Evolutionary conservation across 2,329 filamentous ascomycete genomes (phyloP).

Genomic region (Pestalotiopsis sp.): DNA sequence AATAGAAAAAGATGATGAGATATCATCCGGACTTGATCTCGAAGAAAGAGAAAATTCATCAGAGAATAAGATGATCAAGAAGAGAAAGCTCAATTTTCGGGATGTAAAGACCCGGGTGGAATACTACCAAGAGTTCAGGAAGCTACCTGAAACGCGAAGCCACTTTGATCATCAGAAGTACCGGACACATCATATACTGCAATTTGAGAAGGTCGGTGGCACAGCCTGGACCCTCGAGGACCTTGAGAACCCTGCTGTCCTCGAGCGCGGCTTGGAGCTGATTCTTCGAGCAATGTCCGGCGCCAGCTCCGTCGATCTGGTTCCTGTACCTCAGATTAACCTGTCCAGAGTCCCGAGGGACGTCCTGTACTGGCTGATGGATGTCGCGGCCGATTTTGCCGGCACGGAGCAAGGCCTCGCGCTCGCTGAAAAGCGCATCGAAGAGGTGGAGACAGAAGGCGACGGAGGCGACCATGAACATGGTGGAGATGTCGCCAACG

Average conservation of each 20-base stretch:
- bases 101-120: constrained; percentile 15
- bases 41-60: no score
- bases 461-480: no score
- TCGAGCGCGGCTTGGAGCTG: constrained; percentile 28
- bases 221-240: constrained; percentile 19
- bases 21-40: no score
- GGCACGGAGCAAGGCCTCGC: no score
- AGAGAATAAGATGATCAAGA: not conserved
- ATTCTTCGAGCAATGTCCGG: constrained; percentile 25
- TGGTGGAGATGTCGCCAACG: no score
- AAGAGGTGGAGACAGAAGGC: no score
- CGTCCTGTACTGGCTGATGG: not conserved
- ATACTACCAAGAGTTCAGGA: constrained; percentile 27
- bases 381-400: not conserved
- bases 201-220: constrained; percentile 8
- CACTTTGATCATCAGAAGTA: constrained; percentile 26
- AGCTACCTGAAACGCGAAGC: constrained; percentile 17
- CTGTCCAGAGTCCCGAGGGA: constrained; percentile 11
- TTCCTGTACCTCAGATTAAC: constrained; percentile 26
- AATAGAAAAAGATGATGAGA: no score
- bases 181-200: constrained; percentile 22
- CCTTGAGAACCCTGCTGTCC: constrained; percentile 20
- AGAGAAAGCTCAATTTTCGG: not conserved
- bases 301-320: constrained; percentile 21
- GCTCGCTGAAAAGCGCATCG: no score